Evolutionary conservation across 805 yeast genomes (phyloP), one percentile per base, ranked within the genome.

Genomic region (Kodamaea restingae): DNA sequence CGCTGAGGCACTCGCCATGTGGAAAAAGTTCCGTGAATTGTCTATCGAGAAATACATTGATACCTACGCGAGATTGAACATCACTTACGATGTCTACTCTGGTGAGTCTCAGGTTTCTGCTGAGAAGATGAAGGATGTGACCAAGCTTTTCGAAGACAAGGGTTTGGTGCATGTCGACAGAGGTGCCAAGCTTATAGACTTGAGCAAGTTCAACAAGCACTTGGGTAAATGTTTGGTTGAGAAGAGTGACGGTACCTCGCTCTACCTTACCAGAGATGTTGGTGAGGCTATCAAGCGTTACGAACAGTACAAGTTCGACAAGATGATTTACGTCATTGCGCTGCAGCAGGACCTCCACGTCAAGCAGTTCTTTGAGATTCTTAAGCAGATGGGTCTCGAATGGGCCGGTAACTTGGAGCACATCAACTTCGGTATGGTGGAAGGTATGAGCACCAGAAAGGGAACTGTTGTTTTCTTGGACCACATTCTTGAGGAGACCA

Each of bases 381-480:
- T 93, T 58, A 90, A 90, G 54, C 86, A 86, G 65, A 76, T 91
- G 84, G 96, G 87, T 33, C 79, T 74, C 61, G 82, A 78, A 46
- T 93, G 96, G 96, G 90, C 95, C 36, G 69, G 77, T 47, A 75
- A 73, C 43, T 70, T 91, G 52, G 75, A 74, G 55, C 98, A 91
- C 63, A 76, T 93, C 52, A 91, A 84, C 67, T 93, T 90, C 53
- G 99, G 99, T 64, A 84, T 93, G 95, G 98, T 93, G 36, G 84
- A 79, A 57, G 98, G 98, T 53, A 93, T 93, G 99, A 84, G 95
- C 18, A 93, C 98, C 43, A 82, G 99, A 72, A 86, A 81, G 66
- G 99, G 99, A 51, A 93, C 96, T 25, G 99, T 93, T 46, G 98
- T 93, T n/a, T 93, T 93, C 75, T 75, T 93, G 55, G 96, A 93